These are phyloP conservation scores for Symbiotaphrina buchneri DNA, from an alignment of 495 filamentous ascomycete species.

Conservation along the genomic window DNA sequence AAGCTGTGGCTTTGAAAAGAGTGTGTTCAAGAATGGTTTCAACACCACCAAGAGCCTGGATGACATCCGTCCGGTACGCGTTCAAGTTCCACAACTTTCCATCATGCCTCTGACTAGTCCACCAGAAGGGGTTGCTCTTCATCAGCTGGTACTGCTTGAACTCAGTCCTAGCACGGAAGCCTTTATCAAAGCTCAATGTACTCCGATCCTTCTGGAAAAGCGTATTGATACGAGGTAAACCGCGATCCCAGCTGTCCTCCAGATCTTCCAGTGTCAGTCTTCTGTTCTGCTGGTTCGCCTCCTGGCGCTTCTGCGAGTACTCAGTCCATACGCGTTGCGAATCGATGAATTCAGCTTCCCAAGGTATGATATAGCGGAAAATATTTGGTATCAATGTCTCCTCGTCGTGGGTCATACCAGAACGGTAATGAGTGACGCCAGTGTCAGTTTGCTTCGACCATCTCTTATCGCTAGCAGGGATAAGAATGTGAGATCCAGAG, in stretches of 20 bases:
- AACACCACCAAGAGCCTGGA: conserved; percentile 96
- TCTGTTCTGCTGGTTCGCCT: conserved; percentile 94
- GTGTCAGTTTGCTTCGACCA: conserved; percentile 97
- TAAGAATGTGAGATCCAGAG: conserved; percentile 93
- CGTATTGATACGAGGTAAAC: conserved; percentile 95
- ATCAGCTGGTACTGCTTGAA: conserved; percentile 98
- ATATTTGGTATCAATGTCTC: conserved; percentile 98
- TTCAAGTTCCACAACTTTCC: conserved; percentile 99
- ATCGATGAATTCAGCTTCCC: conserved; percentile 98
- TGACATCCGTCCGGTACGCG: conserved; percentile 94
- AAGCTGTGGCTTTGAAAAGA: conserved; percentile 94
- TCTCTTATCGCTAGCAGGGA: conserved; percentile 91
- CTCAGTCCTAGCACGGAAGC: conserved; percentile 85
- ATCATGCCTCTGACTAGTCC: conserved; percentile 95
- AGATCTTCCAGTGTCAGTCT: conserved; percentile 89
- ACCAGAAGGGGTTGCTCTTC: conserved; percentile 99
- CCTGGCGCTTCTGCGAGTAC: conserved; percentile 92
- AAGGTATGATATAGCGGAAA: conserved; percentile 98
- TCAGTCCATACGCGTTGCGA: conserved; percentile 98
- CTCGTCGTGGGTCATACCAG: conserved; percentile 96
- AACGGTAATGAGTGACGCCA: conserved; percentile 91
- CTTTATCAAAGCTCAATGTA: conserved; percentile 96
- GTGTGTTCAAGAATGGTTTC: conserved; percentile 98
- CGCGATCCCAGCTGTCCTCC: conserved; percentile 98
- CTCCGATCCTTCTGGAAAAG: conserved; percentile 98